Conservation (phyloP, 2,329 filamentous ascomycete species). For the Elsinoe batatas region DNA sequence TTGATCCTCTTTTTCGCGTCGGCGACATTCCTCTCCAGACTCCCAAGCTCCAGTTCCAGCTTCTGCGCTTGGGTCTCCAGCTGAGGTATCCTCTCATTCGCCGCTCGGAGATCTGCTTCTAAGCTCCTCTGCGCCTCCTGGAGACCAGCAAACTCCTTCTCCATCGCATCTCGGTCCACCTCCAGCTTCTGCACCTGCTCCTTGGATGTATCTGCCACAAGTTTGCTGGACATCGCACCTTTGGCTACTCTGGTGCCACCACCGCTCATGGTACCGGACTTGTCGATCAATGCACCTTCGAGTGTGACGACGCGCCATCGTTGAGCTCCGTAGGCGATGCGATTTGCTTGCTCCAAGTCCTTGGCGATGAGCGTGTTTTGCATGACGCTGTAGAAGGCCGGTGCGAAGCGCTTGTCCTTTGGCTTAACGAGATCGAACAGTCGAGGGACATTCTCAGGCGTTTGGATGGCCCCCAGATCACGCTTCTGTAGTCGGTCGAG, state of each 20-base stretch:
- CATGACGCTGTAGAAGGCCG: constrained; percentile 91
- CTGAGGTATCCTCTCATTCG: constrained; percentile 69
- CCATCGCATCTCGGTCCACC: constrained; percentile 71
- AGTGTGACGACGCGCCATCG: constrained; percentile 95
- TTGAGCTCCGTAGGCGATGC: constrained; percentile 88
- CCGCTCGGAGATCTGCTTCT: constrained; percentile 60
- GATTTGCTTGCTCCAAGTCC: constrained; percentile 89
- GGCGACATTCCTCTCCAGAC: constrained; percentile 69
- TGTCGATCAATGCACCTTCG: constrained; percentile 91
- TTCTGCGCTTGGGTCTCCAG: constrained; percentile 90
- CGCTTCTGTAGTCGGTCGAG: constrained; percentile 74
- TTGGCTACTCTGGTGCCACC: constrained; percentile 84
- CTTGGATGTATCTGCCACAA: constrained; percentile 74
- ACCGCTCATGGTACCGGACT: constrained; percentile 97
- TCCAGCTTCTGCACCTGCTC: constrained; percentile 86
- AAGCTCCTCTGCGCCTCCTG: constrained; percentile 75
- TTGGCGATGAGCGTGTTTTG: constrained; percentile 90
- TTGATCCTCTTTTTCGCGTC: constrained; percentile 79
- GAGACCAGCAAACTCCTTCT: constrained; percentile 73
- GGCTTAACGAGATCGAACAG: constrained; percentile 87
- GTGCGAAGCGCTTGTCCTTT: constrained; percentile 75
- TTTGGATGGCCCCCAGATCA: constrained; percentile 70
- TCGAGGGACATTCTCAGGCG: constrained; percentile 83
- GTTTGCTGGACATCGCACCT: constrained; percentile 93
- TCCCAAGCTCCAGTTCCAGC: constrained; percentile 77